These are phyloP conservation scores for Aspergillus cavernicola DNA, from an alignment of 495 filamentous ascomycete species.

Conservation along the genomic window DNA sequence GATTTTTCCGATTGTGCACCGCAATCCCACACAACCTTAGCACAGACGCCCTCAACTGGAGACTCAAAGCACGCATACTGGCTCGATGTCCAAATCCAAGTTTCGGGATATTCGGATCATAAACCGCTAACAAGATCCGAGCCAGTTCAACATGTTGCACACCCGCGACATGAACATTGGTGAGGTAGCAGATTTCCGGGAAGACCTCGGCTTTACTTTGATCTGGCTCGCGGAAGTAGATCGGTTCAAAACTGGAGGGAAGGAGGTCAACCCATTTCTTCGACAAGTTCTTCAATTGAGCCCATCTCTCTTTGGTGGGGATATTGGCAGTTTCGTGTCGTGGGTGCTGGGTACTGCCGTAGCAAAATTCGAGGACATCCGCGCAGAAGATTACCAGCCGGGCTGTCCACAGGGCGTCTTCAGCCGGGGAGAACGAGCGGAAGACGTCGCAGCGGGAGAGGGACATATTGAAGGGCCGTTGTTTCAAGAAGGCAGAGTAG, in stretches of 20 bases:
- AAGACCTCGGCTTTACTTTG: slow-evolving; percentile 19
- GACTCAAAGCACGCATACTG: slow-evolving; percentile 10
- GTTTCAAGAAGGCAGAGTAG: slow-evolving; percentile 30
- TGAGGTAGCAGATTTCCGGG: slow-evolving; percentile 32
- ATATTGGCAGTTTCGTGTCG: not conserved
- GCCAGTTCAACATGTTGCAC: slow-evolving; percentile 33
- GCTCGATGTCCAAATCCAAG: slow-evolving; percentile 21
- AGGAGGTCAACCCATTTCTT: not conserved
- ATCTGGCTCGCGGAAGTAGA: slow-evolving; percentile 13
- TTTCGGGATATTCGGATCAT: slow-evolving; percentile 31
- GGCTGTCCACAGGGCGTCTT: slow-evolving; percentile 28
- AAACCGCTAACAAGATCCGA: slow-evolving; percentile 32
- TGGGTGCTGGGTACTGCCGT: slow-evolving; percentile 7
- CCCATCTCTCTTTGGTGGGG: not conserved
- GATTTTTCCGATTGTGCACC: slow-evolving; percentile 19
- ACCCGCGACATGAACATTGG: slow-evolving; percentile 23
- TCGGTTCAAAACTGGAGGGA: slow-evolving; percentile 16
- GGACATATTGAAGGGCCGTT: slow-evolving; percentile 21
- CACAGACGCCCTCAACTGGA: slow-evolving; percentile 18
- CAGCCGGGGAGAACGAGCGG: slow-evolving; percentile 18
- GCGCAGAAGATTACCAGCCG: slow-evolving; percentile 24
- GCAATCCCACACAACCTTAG: slow-evolving; percentile 25
- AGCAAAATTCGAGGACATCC: slow-evolving; percentile 26
- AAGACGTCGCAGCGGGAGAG: slow-evolving; percentile 17
- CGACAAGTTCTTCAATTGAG: slow-evolving; percentile 3